A percentile compares a stretch with the other conserved stretches of the same genome.
Evolutionary conservation across 352 stramenopile species (phyloP).

Genomic region (Globisporangium mamillatum): DNA sequence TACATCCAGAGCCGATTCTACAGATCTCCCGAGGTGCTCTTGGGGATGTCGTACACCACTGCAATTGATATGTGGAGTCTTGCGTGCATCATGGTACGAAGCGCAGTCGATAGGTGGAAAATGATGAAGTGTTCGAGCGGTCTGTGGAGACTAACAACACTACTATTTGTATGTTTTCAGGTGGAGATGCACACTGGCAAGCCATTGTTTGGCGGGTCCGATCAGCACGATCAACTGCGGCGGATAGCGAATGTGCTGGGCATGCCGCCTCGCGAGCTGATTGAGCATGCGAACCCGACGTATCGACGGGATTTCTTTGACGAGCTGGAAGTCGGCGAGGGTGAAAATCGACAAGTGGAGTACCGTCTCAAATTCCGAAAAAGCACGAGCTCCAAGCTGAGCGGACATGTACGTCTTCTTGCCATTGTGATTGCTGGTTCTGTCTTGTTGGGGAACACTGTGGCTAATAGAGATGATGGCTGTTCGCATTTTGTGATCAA

Average conservation of each 20-base stretch:
- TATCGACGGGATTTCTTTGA: conserved; percentile 92
- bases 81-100: conserved; percentile 69
- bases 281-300: conserved; percentile 83
- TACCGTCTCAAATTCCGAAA: conserved; percentile 74
- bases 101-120: not conserved
- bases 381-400: conserved; percentile 29
- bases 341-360: conserved; percentile 49
- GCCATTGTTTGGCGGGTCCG: conserved; percentile 95
- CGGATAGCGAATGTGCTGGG: conserved; percentile 95
- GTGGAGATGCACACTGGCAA: conserved; percentile 98
- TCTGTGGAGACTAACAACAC: not conserved
- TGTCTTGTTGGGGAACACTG: not conserved
- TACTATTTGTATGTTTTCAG: not conserved
- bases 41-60: conserved; percentile 78
- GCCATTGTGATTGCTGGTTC: not conserved
- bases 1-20: conserved; percentile 99
- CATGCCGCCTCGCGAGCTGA: conserved; percentile 90
- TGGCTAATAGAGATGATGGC: conserved; percentile 6
- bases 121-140: not conserved
- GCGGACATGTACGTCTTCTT: conserved; percentile 25
- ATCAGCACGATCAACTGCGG: conserved; percentile 97
- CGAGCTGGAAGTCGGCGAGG: conserved; percentile 62
- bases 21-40: conserved; percentile 85
- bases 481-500: conserved; percentile 7
- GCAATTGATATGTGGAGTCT: conserved; percentile 91